These are phyloP conservation scores for Ophiostoma sp. DNA, from an alignment of 2,329 filamentous ascomycete species.

Conservation along the genomic window DNA sequence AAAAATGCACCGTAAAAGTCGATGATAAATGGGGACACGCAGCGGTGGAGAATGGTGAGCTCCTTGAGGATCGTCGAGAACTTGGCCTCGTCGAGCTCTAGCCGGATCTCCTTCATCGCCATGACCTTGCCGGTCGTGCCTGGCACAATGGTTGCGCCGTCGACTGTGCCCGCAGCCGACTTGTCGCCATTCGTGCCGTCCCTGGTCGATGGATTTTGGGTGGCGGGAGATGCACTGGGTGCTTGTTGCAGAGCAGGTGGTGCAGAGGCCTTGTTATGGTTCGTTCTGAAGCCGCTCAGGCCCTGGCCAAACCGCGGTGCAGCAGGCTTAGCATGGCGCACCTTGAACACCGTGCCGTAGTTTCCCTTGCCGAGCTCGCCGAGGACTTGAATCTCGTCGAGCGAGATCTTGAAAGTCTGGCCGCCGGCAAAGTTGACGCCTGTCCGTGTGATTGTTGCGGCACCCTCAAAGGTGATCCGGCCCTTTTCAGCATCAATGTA, in stretches of 20 bases:
- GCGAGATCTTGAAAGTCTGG: slow-evolving; percentile 83
- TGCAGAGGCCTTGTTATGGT: slow-evolving; percentile 32
- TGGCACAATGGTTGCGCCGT: slow-evolving; percentile 18
- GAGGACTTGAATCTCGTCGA: slow-evolving; percentile 90
- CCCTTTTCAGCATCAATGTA: slow-evolving; percentile 90
- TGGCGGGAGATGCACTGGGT: background rate
- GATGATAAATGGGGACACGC: slow-evolving; percentile 91
- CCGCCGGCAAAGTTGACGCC: slow-evolving; percentile 92
- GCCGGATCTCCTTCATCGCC: slow-evolving; percentile 98
- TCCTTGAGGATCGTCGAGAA: slow-evolving; percentile 98
- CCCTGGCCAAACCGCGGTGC: slow-evolving; percentile 56
- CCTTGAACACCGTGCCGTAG: slow-evolving; percentile 97
- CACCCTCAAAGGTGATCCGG: slow-evolving; percentile 86
- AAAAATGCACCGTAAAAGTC: slow-evolving; percentile 99
- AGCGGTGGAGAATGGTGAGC: slow-evolving; percentile 90
- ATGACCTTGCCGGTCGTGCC: slow-evolving; percentile 72
- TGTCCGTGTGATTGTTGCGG: slow-evolving; percentile 79
- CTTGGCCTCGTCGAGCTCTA: slow-evolving; percentile 94
- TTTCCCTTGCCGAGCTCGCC: slow-evolving; percentile 96
- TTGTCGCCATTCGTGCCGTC: background rate
- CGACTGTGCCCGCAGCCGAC: background rate
- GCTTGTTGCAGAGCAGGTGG: background rate
- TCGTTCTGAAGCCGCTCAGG: slow-evolving; percentile 41
- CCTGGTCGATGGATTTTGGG: background rate
- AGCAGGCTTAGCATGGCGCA: slow-evolving; percentile 69